These are phyloP conservation scores for Chimonanthus praecox DNA, from an alignment of 164 flowering plant genomes.

Conservation along the genomic window DNA sequence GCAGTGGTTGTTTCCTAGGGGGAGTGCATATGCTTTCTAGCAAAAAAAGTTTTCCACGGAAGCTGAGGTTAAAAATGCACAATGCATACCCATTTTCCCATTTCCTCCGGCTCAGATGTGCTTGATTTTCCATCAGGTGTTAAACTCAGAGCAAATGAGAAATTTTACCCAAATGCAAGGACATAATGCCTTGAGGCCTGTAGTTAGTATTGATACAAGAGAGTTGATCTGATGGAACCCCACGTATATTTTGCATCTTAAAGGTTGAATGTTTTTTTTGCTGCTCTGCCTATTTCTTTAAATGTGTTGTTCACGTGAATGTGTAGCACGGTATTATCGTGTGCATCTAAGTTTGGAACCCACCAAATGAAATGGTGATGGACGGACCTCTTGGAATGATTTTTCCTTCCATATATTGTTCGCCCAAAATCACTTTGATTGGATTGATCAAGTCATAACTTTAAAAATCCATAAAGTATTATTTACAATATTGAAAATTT, in stretches of 20 bases:
- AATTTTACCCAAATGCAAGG: background rate
- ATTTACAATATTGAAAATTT: no score
- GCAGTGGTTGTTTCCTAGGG: background rate
- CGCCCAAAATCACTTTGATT: background rate
- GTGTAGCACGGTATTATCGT: background rate
- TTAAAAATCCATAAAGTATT: no score
- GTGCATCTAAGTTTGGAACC: no score
- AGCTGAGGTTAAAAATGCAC: background rate
- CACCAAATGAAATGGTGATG: no score
- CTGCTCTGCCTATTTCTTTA: background rate
- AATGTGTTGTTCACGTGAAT: no score
- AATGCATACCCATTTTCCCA: background rate
- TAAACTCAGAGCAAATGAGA: background rate
- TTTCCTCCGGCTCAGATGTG: background rate
- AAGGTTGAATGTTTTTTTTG: no score
- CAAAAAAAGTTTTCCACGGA: background rate
- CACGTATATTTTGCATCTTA: no score
- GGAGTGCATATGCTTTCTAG: background rate
- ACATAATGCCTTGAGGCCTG: background rate
- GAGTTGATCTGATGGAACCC: background rate
- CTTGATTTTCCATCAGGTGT: background rate
- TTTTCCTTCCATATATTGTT: no score
- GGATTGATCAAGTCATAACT: no score
- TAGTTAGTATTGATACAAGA: background rate
- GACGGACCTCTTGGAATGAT: no score